Percentiles rank a stretch among this genome's conserved stretches.
These are phyloP conservation scores for Saccharomyces kudriavzevii DNA, from an alignment of 805 yeast genomes.

Conservation along the genomic window DNA sequence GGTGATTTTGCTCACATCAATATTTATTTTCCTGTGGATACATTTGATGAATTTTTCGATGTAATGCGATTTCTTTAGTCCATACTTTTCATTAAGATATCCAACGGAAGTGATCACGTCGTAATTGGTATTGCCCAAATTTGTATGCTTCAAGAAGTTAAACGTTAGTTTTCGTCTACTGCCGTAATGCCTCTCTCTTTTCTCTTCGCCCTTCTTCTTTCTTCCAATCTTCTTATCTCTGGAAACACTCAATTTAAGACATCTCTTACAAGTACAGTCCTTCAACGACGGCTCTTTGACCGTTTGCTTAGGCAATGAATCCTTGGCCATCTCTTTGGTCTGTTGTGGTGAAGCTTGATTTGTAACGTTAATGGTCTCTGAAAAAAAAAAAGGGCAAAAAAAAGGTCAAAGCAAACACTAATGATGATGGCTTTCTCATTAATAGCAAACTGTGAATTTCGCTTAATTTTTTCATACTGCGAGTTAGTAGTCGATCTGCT, in stretches of 20 bases:
- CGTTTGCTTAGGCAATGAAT: neutral
- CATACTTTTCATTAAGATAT: constrained; percentile 28
- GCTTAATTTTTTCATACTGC: neutral
- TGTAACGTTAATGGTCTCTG: neutral
- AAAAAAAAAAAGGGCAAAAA: neutral
- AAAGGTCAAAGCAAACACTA: neutral
- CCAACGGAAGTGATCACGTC: constrained; percentile 26
- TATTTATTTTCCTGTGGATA: constrained; percentile 25
- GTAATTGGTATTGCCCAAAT: constrained; percentile 23
- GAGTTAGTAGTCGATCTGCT: neutral
- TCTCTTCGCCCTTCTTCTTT: neutral
- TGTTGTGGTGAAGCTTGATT: neutral
- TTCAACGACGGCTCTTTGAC: neutral
- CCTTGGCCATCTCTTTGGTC: neutral
- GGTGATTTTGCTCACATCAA: constrained; percentile 22
- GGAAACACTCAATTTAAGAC: neutral
- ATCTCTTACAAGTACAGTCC: constrained; percentile 4
- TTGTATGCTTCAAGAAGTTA: constrained; percentile 20
- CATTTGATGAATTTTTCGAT: constrained; percentile 26
- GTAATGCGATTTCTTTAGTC: constrained; percentile 24
- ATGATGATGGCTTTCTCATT: neutral
- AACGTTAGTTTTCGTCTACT: constrained; percentile 12
- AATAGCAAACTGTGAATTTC: neutral
- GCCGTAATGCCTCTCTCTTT: constrained; percentile 6
- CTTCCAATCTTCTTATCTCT: neutral